phyloP scores from a whole-genome alignment of 129 eudicot species.

The Pulicaria dysenterica region DNA sequence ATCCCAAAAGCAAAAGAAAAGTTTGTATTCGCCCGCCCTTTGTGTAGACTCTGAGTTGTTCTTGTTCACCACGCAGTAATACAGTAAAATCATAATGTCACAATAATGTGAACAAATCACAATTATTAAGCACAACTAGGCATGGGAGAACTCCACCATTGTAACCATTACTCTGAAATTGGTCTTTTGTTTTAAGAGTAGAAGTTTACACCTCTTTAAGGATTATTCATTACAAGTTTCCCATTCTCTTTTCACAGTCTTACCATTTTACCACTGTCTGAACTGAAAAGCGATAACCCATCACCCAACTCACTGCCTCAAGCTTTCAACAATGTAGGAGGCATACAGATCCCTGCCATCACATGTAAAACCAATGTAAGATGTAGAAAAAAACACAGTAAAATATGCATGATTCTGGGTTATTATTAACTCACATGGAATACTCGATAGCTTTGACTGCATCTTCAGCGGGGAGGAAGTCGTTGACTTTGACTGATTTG shows the following conservation, averaged over 20 bases:
- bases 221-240: slow-evolving; percentile 20
- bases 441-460: slow-evolving; percentile 80
- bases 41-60: too few relatives aligned
- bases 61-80: too few relatives aligned
- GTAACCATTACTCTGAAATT: background rate
- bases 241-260: slow-evolving; percentile 1
- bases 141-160: background rate
- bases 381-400: background rate
- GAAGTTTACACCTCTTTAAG: slow-evolving; percentile 15
- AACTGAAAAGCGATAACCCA: background rate
- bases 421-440: slow-evolving; percentile 73
- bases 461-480: slow-evolving; percentile 80
- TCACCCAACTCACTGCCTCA: slow-evolving; percentile 61
- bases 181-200: slow-evolving; percentile 2
- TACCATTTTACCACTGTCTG: slow-evolving; percentile 25
- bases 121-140: too few relatives aligned
- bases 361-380: background rate
- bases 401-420: background rate
- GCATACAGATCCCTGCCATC: slow-evolving; percentile 85
- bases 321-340: slow-evolving; percentile 78
- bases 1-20: too few relatives aligned
- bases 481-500: slow-evolving; percentile 84
- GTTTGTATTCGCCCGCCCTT: too few relatives aligned
- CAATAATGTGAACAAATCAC: too few relatives aligned
- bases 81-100: too few relatives aligned